phyloP scores from a whole-genome alignment of 1,284 basidiomycete species.

The Ganoderma sinense region DNA sequence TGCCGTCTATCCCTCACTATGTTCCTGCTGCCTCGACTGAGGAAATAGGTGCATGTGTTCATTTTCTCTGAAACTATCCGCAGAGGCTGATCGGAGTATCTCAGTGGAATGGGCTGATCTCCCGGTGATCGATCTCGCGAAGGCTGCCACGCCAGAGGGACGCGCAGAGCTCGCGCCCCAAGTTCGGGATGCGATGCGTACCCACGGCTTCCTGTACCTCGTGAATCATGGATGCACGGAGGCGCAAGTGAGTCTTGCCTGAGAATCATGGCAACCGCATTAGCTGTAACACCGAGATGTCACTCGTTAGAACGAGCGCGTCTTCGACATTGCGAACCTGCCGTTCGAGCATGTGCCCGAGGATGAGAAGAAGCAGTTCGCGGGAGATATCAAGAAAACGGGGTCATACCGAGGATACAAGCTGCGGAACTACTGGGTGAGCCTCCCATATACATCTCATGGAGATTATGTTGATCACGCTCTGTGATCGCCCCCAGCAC shows the following conservation, averaged over 20 bases:
- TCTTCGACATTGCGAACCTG: constrained; percentile 65
- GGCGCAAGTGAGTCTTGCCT: constrained; percentile 45
- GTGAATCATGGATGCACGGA: constrained; percentile 61
- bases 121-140: constrained; percentile 66
- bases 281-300: constrained; percentile 7
- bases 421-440: constrained; percentile 51
- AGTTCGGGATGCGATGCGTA: constrained; percentile 62
- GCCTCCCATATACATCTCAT: neutral
- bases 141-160: constrained; percentile 52
- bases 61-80: neutral
- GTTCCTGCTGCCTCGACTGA: constrained; percentile 42
- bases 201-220: constrained; percentile 68
- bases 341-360: constrained; percentile 56
- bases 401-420: constrained; percentile 63
- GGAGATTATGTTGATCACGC: neutral
- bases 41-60: constrained; percentile 41
- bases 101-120: constrained; percentile 74
- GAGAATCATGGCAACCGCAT: constrained; percentile 44
- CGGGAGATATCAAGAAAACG: constrained; percentile 48
- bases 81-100: neutral
- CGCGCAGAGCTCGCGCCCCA: constrained; percentile 53
- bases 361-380: constrained; percentile 60
- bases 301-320: constrained; percentile 44
- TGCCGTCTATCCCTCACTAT: constrained; percentile 37
- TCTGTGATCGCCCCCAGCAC: constrained; percentile 30